Base-by-base conservation (phyloP, 345 rosid species). In the Anacardium occidentale region DNA sequence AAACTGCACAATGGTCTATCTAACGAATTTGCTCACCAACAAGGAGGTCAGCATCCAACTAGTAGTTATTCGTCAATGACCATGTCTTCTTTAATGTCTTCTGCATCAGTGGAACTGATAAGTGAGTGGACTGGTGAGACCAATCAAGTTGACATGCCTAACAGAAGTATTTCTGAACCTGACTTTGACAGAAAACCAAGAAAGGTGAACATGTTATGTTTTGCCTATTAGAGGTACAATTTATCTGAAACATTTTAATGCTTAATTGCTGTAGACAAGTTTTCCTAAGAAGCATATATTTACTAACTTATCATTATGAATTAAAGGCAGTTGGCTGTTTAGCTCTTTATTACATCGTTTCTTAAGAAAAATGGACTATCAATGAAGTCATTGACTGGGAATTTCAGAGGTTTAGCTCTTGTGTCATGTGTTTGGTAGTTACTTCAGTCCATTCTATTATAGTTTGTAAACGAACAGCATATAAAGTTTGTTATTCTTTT, bases 161-260 rank as follows among this genome's bases (percentile, higher is more conserved):
- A 77, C 54, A 84, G 89, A 82, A 88, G 91, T 75, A 83, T 84
- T 20, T 88, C 96, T 66, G 93, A 88, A 84, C 93, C 96, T 71
- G 80, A 83, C 74, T 85, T 88, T 60, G 84, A 88, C 69, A 82
- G 85, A 76, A 86, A 78, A 62, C 85, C 87, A 37, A 77, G 79
- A 77, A 86, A 88, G 91, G 96, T 90, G 47, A 65, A 50, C 40
- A 59, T 62, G 7, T 32, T 62, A 26, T 56, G 6, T 37, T 56
- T 37, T 56, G 37, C 26, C 73, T 54, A 37, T 44, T 40, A 42
- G 21, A 8, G 9, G 11, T 11, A 42, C 17, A 18, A 18, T 69
- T 13, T 56, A 21, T 40, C 2, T 42, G 52, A 21, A 37, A 56
- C 37, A 21, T 24, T 69, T 54, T 42, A 55, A 37, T 69, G 62